Percentiles rank a stretch among this genome's conserved stretches.
Evolutionary conservation across 306 rosid species (phyloP).

Genomic region (Sesbania bispinosa): DNA sequence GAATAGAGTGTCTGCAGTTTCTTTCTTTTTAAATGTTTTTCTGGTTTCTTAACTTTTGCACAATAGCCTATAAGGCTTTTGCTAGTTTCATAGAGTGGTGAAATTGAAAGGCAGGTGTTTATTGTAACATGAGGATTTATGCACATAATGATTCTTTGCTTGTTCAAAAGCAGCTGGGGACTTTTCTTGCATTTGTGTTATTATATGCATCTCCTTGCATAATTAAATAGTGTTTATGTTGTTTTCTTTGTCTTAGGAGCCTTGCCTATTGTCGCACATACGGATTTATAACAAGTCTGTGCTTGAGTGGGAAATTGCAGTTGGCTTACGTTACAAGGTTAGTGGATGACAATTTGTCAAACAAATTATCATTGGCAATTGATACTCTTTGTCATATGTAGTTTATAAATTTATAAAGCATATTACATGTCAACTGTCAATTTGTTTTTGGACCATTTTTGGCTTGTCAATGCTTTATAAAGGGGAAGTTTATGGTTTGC

Average conservation of each 20-base stretch:
- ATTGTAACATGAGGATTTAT: not conserved
- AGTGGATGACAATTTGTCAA: conserved; percentile 15
- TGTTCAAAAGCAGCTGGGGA: not conserved
- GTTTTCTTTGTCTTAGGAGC: conserved; percentile 51
- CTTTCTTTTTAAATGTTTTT: too few species aligned
- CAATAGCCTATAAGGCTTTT: not conserved
- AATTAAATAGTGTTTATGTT: not conserved
- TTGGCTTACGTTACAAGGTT: conserved; percentile 95
- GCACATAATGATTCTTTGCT: too few species aligned
- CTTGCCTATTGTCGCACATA: conserved; percentile 79
- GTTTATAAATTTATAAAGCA: not conserved
- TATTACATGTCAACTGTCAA: not conserved
- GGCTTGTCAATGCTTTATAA: not conserved
- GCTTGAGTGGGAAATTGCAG: conserved; percentile 95
- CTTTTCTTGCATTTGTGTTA: not conserved
- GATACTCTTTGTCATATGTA: not conserved
- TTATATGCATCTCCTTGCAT: not conserved
- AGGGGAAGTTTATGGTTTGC: not conserved
- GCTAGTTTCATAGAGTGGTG: not conserved
- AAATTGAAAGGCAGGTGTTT: not conserved
- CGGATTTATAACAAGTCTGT: conserved; percentile 92
- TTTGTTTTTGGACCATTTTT: not conserved
- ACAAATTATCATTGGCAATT: not conserved
- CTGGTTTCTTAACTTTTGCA: not conserved
- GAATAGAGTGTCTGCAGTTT: too few species aligned